A percentile compares a stretch with the other conserved stretches of the same genome.
Conservation (phyloP, 2,329 filamentous ascomycete species). For the Ophiosphaerella herpotricha region DNA sequence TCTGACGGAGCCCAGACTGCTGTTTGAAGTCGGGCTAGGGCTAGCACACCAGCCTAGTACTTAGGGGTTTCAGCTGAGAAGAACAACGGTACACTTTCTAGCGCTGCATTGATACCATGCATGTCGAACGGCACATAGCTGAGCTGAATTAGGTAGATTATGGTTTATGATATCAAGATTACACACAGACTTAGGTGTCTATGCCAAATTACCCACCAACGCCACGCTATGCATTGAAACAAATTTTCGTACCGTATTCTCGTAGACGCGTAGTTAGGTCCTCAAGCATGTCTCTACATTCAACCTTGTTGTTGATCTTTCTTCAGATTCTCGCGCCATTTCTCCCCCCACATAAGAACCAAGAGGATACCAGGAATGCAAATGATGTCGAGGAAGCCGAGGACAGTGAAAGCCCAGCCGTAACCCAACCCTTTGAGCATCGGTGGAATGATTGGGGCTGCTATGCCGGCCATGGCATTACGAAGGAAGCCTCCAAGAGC, state of each 20-base stretch:
- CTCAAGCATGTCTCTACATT: neutral
- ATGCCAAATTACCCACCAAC: conserved; percentile 7
- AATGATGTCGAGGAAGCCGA: conserved; percentile 41
- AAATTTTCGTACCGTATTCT: conserved; percentile 7
- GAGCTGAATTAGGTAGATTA: neutral
- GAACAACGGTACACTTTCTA: too few relatives aligned
- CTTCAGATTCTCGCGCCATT: conserved; percentile 27
- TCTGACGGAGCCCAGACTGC: too few relatives aligned
- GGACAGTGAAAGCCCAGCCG: conserved; percentile 49
- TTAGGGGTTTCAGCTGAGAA: too few relatives aligned
- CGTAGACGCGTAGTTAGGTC: neutral
- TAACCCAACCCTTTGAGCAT: conserved; percentile 44
- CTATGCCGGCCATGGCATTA: conserved; percentile 48
- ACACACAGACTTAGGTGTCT: neutral
- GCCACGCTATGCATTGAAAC: conserved; percentile 16
- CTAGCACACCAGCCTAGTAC: too few relatives aligned
- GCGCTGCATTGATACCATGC: too few relatives aligned
- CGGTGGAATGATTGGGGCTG: conserved; percentile 43
- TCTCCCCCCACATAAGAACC: conserved; percentile 25
- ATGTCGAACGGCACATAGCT: neutral
- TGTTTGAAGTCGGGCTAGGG: too few relatives aligned
- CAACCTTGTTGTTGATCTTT: conserved; percentile 14
- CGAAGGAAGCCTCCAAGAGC: conserved; percentile 49
- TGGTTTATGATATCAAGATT: conserved; percentile 1
- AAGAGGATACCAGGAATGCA: conserved; percentile 30